Percentiles rank a stretch among this genome's conserved stretches.
Evolutionary conservation across 768 basidiomycete species (phyloP).

Genomic region (Termitomyces sp.): DNA sequence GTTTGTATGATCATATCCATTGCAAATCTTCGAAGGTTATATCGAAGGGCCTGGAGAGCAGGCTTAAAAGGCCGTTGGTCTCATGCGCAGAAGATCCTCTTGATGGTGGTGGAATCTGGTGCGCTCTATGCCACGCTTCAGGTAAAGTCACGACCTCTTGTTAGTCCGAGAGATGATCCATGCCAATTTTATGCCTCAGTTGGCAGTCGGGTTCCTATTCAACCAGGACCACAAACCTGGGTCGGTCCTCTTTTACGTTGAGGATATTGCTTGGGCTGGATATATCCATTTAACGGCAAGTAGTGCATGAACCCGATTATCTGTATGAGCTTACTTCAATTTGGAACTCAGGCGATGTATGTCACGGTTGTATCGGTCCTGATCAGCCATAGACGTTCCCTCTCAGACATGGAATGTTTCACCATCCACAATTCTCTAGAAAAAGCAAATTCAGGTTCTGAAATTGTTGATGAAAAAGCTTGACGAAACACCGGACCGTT

Average conservation of each 20-base stretch:
- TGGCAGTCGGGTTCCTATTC: slow-evolving; percentile 1
- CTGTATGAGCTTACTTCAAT: not conserved
- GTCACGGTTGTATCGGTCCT: not conserved
- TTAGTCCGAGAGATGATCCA: not conserved
- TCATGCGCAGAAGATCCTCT: slow-evolving; percentile 1
- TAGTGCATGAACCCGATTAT: not conserved
- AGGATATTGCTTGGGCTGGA: not conserved
- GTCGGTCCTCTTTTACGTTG: not conserved
- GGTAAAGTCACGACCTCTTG: not conserved
- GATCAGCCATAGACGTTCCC: slow-evolving; percentile 3
- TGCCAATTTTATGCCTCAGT: not conserved
- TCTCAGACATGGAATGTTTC: slow-evolving; percentile 6
- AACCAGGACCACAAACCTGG: slow-evolving; percentile 3
- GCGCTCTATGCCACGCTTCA: slow-evolving; percentile 2
- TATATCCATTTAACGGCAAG: slow-evolving; percentile 5
- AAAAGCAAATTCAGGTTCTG: not conserved
- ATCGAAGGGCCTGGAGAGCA: not conserved
- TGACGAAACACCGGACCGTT: not conserved
- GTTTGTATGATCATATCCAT: not conserved
- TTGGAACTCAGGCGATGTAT: slow-evolving; percentile 2
- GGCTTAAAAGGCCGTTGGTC: slow-evolving; percentile 4
- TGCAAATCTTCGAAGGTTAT: not conserved
- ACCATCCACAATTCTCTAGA: not conserved
- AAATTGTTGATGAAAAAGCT: not conserved
- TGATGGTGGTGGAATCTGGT: slow-evolving; percentile 5